phyloP scores from a whole-genome alignment of 2,329 filamentous ascomycete species.

The Xylariales sp. region DNA sequence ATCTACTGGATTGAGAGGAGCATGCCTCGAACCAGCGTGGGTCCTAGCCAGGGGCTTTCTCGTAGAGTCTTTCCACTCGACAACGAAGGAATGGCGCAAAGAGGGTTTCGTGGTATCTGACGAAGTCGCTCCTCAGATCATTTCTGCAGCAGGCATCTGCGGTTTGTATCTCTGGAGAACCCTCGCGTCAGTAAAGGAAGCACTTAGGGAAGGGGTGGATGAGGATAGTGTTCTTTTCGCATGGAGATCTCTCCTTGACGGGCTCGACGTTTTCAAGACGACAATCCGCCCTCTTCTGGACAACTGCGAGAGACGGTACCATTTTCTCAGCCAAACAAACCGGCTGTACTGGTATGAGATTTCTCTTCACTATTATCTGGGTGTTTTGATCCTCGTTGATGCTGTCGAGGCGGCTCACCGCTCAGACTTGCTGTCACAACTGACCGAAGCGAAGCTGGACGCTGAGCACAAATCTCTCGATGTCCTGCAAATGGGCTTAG shows the following conservation, averaged over 20 bases:
- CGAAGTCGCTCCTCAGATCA: neutral
- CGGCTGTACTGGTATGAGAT: neutral
- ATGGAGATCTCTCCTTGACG: slow-evolving; percentile 9
- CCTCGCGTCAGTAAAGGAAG: slow-evolving; percentile 15
- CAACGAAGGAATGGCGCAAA: neutral
- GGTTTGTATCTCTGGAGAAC: slow-evolving; percentile 13
- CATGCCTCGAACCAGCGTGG: slow-evolving; percentile 13
- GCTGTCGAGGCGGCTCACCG: slow-evolving; percentile 7
- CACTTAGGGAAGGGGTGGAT: slow-evolving; percentile 12
- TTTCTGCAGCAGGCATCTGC: slow-evolving; percentile 4
- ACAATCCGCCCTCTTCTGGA: slow-evolving; percentile 9
- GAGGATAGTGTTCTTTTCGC: slow-evolving; percentile 10
- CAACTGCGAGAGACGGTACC: slow-evolving; percentile 9
- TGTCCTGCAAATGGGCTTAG: slow-evolving; percentile 11
- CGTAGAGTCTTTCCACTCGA: slow-evolving; percentile 8
- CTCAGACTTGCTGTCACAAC: slow-evolving; percentile 3
- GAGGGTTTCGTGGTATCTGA: neutral
- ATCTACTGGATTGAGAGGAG: slow-evolving; percentile 12
- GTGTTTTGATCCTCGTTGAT: slow-evolving; percentile 9
- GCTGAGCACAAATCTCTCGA: slow-evolving; percentile 12
- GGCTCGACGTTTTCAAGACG: slow-evolving; percentile 1
- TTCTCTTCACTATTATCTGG: neutral
- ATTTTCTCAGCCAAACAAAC: slow-evolving; percentile 7
- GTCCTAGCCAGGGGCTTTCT: slow-evolving; percentile 9
- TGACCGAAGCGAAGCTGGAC: slow-evolving; percentile 7